Conservation (phyloP, 2,329 filamentous ascomycete species). For the Penicillium sp. region DNA sequence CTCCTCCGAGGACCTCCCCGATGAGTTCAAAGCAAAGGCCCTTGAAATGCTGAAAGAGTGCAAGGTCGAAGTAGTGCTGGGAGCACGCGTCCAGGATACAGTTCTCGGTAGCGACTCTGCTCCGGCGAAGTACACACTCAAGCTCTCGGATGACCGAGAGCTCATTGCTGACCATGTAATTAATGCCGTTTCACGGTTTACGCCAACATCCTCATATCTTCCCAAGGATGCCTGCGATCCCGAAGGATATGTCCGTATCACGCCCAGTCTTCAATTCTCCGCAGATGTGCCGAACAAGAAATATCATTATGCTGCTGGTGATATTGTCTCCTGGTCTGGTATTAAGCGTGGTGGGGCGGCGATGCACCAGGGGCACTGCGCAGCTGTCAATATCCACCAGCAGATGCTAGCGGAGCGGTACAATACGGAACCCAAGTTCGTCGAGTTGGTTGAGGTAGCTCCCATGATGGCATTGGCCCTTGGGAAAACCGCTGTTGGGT, state of each 20-base stretch:
- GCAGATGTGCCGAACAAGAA: slow-evolving; percentile 55
- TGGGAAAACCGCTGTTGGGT: slow-evolving; percentile 5
- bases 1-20: slow-evolving; percentile 67
- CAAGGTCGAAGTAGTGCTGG: slow-evolving; percentile 49
- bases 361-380: slow-evolving; percentile 8
- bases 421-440: not conserved
- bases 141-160: slow-evolving; percentile 58
- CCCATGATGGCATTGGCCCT: slow-evolving; percentile 11
- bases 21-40: slow-evolving; percentile 63
- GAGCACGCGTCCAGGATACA: slow-evolving; percentile 6
- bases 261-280: slow-evolving; percentile 56
- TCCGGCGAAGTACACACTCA: slow-evolving; percentile 42
- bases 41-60: slow-evolving; percentile 58
- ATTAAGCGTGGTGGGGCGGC: slow-evolving; percentile 8
- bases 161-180: slow-evolving; percentile 64
- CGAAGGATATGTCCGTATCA: slow-evolving; percentile 64
- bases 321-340: slow-evolving; percentile 38
- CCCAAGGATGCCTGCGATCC: slow-evolving; percentile 57
- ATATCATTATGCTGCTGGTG: slow-evolving; percentile 62
- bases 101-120: not conserved
- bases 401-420: slow-evolving; percentile 2
- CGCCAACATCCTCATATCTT: slow-evolving; percentile 62
- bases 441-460: slow-evolving; percentile 1
- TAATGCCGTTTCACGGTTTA: slow-evolving; percentile 64
- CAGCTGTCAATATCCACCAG: slow-evolving; percentile 8